Evolutionary conservation across 352 stramenopile genomes (phyloP), one percentile per base, ranked within the genome.

Genomic region (Hyaloperonospora brassicae): DNA sequence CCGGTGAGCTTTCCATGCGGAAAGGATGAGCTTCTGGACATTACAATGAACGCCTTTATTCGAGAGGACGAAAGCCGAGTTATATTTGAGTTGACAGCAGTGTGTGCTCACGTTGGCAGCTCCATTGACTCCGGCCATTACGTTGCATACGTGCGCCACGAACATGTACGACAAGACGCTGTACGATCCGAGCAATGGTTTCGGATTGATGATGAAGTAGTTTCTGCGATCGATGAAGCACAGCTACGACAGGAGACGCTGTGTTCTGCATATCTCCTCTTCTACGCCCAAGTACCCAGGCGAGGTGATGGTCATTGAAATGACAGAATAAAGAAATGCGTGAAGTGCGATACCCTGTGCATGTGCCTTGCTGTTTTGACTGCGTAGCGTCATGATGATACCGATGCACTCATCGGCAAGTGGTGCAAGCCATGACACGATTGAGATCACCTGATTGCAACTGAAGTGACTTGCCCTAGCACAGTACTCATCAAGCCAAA

Each of bases 51-150:
- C 51, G 66, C 86, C 31, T 90, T 93, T 59, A 59, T 79, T 34
- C 69, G 76, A 0, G 68, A 84, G 25, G 62, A 76, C 5, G 56
- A 56, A 2, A 61, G 73, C 14, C 70, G 65, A 5, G 54, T 68
- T 24, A 59, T 57, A 0, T 93, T 89, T 44, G 49, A 79, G 43
- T 57, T 91, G 17, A 67, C 78, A 23, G 83, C 77, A 0, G 73
- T 92, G 10, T 90, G 81, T n/a, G 68, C 79, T 41, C 83, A 93
- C 57, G 48, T 90, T 24, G 84, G 84, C 2, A 57, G 47, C 5
- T 76, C 69, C 0, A 67, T 89, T 27, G 65, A 88, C 52, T 62
- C 73, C 5, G 84, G 84, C 0, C 84, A 93, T 50, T 93, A 93
- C 55, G 64, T 93, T 14, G 76, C 76, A 14, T 93, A 90, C 45